phyloP scores from a whole-genome alignment of 139 green algal genomes.

The Zygnema circumcarinatum region DNA sequence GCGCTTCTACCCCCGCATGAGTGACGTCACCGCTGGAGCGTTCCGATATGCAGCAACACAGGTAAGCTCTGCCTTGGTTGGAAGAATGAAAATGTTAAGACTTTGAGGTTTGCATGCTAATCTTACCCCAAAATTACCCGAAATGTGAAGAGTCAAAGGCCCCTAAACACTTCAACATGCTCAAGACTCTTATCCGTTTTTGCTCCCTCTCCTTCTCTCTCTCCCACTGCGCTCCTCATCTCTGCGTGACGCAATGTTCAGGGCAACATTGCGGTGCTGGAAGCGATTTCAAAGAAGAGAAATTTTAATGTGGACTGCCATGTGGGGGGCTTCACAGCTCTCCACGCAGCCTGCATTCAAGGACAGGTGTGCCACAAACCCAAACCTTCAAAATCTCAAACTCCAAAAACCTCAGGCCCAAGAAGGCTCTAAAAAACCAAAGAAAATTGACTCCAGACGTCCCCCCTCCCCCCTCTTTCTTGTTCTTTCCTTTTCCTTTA shows the following conservation, averaged over 20 bases:
- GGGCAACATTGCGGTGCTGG: conserved; percentile 14
- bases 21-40: neutral
- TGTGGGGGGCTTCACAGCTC: conserved; percentile 7
- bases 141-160: neutral
- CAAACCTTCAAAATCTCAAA: no score
- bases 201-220: neutral
- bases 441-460: neutral
- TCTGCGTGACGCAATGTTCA: no score
- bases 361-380: conserved; percentile 13
- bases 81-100: neutral
- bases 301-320: conserved; percentile 8
- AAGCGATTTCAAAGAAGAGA: conserved; percentile 14
- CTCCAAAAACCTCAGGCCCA: neutral
- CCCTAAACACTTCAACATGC: no score
- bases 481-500: neutral
- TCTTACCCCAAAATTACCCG: neutral
- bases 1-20: neutral
- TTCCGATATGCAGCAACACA: conserved; percentile 13
- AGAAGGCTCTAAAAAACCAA: neutral
- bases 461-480: neutral
- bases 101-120: neutral
- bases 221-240: no score
- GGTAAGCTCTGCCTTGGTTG: neutral
- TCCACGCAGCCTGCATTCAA: conserved; percentile 21
- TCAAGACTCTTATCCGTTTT: neutral